These are phyloP conservation scores for Silybum marianum DNA, from an alignment of 129 eudicot genomes.

Conservation along the genomic window DNA sequence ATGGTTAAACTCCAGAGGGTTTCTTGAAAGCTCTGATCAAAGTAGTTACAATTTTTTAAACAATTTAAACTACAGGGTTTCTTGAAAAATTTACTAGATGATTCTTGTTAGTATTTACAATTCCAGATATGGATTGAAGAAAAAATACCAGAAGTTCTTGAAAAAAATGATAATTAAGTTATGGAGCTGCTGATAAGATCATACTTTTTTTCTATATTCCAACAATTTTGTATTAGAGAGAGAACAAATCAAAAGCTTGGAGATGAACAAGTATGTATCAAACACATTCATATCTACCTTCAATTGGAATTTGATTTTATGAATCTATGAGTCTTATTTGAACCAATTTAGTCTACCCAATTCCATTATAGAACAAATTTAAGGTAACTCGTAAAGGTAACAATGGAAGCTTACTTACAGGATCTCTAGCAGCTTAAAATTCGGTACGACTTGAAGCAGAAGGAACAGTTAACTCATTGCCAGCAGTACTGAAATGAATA, in stretches of 20 bases:
- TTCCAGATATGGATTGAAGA: neutral
- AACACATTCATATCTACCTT: neutral
- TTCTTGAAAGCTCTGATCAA: neutral
- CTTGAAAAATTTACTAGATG: neutral
- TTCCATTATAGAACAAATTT: neutral
- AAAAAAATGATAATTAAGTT: neutral
- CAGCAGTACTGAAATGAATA: neutral
- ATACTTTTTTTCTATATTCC: neutral
- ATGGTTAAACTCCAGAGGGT: neutral
- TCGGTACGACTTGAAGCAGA: conserved; percentile 4
- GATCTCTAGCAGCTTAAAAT: conserved; percentile 9
- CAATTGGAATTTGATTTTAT: conserved; percentile 1
- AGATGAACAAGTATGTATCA: neutral
- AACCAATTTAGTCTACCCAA: conserved; percentile 2
- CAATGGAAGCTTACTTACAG: conserved; percentile 11
- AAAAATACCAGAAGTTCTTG: neutral
- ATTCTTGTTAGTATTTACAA: neutral
- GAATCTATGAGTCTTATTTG: neutral
- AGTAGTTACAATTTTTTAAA: neutral
- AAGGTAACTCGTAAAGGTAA: neutral
- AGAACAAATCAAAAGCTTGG: neutral
- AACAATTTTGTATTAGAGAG: neutral
- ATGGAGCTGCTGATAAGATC: conserved; percentile 5
- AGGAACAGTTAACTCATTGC: neutral
- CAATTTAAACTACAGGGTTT: neutral